These are phyloP conservation scores for Solanum corneliomulleri DNA, from an alignment of 257 asterid species.

Conservation along the genomic window DNA sequence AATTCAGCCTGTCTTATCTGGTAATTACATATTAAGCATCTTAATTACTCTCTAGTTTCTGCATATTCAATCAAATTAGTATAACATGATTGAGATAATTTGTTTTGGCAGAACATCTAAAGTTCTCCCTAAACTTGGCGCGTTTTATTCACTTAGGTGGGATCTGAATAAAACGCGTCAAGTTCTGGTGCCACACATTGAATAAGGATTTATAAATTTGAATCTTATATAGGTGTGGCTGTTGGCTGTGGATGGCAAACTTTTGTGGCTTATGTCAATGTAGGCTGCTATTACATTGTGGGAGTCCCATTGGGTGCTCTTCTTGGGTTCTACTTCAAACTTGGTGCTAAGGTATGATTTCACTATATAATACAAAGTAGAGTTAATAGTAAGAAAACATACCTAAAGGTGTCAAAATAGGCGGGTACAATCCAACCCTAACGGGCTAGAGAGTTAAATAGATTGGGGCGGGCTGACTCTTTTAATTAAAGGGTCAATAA, in stretches of 20 bases:
- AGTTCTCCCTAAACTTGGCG: background rate
- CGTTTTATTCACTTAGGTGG: background rate
- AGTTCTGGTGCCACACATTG: background rate
- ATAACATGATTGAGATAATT: background rate
- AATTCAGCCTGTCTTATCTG: slow-evolving; percentile 29
- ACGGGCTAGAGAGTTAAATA: no score
- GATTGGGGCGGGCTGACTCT: rapidly evolving
- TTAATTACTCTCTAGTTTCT: background rate
- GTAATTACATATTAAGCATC: background rate
- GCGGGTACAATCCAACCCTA: no score
- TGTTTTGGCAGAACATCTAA: background rate
- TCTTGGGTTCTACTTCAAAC: slow-evolving; percentile 22
- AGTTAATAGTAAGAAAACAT: background rate
- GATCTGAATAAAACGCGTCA: background rate
- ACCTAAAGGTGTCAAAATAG: no score
- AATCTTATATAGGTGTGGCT: slow-evolving; percentile 22
- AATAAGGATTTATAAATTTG: background rate
- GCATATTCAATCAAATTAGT: background rate
- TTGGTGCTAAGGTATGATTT: slow-evolving; percentile 18
- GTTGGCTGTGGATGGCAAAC: slow-evolving; percentile 42
- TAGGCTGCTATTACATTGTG: slow-evolving; percentile 28
- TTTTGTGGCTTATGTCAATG: slow-evolving; percentile 24
- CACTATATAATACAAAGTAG: background rate
- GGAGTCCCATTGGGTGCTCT: slow-evolving; percentile 24
- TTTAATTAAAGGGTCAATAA: no score